Conservation (phyloP, 2,329 filamentous ascomycete species). For the Incumbomyces delicatus region DNA sequence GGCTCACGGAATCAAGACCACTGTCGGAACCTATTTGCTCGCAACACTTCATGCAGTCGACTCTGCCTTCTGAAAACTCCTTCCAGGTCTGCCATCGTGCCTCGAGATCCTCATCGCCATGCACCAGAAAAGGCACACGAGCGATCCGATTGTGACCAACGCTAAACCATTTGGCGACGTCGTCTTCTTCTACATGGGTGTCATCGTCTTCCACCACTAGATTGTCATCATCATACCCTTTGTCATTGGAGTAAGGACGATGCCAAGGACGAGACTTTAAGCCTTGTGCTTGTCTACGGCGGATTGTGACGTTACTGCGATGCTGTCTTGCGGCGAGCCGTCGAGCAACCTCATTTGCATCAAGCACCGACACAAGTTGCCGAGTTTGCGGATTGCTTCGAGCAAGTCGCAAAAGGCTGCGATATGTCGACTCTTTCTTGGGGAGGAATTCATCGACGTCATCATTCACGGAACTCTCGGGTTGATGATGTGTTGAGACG, state of each 20-base stretch:
- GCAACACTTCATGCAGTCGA: not conserved
- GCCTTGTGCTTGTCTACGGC: constrained; percentile 9
- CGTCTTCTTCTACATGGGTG: not conserved
- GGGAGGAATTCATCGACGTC: constrained; percentile 3
- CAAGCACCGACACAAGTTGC: constrained; percentile 46
- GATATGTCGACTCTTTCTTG: not conserved
- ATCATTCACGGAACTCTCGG: not conserved
- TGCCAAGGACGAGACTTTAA: constrained; percentile 5
- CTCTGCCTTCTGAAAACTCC: constrained; percentile 3
- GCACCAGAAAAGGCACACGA: not conserved
- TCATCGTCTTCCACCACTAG: not conserved
- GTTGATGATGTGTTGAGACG: constrained; percentile 6
- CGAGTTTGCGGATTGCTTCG: constrained; percentile 10
- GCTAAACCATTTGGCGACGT: not conserved
- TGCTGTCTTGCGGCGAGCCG: constrained; percentile 29
- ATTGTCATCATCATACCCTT: not conserved
- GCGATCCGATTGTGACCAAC: not conserved
- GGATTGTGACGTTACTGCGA: constrained; percentile 12
- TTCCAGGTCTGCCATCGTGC: not conserved
- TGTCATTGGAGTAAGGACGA: not conserved
- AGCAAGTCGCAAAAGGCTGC: not conserved
- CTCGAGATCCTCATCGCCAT: constrained; percentile 2
- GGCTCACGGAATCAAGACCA: not conserved
- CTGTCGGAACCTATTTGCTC: not conserved
- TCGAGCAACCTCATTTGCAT: constrained; percentile 53